These are phyloP conservation scores for Capsella bursapastoris DNA, from an alignment of 345 rosid genomes.

Conservation along the genomic window DNA sequence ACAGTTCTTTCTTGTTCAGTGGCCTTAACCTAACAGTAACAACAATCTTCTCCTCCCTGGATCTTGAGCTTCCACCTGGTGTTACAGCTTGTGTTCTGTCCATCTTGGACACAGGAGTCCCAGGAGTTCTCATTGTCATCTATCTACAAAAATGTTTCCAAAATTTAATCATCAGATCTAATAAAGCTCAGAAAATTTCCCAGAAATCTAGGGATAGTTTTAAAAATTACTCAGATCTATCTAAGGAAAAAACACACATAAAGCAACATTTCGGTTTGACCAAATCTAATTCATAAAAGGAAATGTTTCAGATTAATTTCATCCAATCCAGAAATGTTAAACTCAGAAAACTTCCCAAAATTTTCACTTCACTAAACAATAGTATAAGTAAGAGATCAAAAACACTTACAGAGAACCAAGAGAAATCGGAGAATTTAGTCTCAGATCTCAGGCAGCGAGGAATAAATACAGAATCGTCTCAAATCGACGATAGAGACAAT, in stretches of 20 bases:
- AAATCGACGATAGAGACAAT: constrained; percentile 17
- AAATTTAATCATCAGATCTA: constrained; percentile 26
- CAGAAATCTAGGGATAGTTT: not conserved
- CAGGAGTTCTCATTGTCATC: constrained; percentile 71
- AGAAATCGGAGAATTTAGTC: constrained; percentile 15
- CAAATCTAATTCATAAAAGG: constrained; percentile 21
- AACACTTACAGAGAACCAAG: constrained; percentile 32
- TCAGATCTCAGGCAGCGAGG: constrained; percentile 4
- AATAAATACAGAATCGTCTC: constrained; percentile 3
- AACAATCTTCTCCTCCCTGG: constrained; percentile 94
- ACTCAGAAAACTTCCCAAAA: constrained; percentile 9
- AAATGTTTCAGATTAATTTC: not conserved
- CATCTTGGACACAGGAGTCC: constrained; percentile 80
- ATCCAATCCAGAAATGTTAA: not conserved
- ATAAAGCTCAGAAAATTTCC: no score
- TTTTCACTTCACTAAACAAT: not conserved
- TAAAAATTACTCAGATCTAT: constrained; percentile 18
- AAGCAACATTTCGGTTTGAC: constrained; percentile 8
- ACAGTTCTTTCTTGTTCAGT: constrained; percentile 80
- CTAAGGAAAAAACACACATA: not conserved
- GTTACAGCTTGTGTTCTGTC: constrained; percentile 71
- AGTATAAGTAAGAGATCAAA: not conserved
- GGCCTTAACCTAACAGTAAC: constrained; percentile 96
- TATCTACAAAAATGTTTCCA: constrained; percentile 14
- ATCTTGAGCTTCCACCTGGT: constrained; percentile 74